Evolutionary conservation across 129 eudicot species (phyloP), one percentile per base, ranked within the genome.

Genomic region (Tagetes patula): DNA sequence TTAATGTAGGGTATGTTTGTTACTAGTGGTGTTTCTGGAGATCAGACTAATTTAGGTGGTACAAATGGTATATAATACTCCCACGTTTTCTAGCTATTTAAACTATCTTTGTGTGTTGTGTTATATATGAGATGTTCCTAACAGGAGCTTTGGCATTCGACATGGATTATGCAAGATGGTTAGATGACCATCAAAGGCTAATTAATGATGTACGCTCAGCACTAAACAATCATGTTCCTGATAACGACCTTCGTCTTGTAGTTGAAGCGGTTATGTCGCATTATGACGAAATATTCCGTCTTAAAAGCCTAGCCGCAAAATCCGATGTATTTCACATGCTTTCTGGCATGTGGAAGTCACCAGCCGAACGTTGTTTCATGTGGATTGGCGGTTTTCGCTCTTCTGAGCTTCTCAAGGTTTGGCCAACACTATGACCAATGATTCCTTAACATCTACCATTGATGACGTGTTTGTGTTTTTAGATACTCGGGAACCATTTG

Each of bases 341-440:
- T 34, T 90, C 99, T 4, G 99, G 99, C 81, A 95, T 91, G 97
- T 95, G 99, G 99, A 95, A 90, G 55, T 85, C 99, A 66, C 99
- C 99, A 11, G 99, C 88, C 6, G 99, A 95, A 72, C 85, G 97
- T 66, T 95, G 95, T 72, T 95, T 95, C 86, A 85, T 95, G 99
- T 95, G 99, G 99, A 83, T 95, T 12, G 99, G 99, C 7, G 99
- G 99, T 8, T 95, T 91, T 71, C 97, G 96, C 36, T 90, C 96
- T 34, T 95, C 99, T 0, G 99, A 95, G 69, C 82, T 90, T 77
- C 99, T 95, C 60, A 95, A 95, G 97, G 99, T 91, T 79, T 72
- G 82, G 63, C 72, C 31, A 33, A 6, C 48, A 4, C 43, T 72
- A 72, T 63, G 65, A 48, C 67, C 11, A 6, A 30, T n/a, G n/a